phyloP scores from a whole-genome alignment of 345 rosid genomes.

The Barbarea vulgaris region DNA sequence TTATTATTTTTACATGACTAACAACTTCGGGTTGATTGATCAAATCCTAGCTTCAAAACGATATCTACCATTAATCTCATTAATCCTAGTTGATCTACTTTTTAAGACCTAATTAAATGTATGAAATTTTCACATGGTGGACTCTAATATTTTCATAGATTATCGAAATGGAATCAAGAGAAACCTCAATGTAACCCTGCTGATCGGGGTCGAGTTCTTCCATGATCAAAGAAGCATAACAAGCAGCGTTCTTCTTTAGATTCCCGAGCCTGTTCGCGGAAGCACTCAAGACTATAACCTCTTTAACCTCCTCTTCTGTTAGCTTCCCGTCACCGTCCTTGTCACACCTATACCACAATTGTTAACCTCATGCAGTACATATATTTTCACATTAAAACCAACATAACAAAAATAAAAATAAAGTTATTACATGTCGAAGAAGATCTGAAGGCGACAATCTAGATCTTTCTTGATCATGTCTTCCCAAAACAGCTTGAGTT shows the following conservation, averaged over 20 bases:
- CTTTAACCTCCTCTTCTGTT: slow-evolving; percentile 82
- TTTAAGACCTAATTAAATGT: neutral
- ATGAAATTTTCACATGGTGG: neutral
- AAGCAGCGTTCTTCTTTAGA: slow-evolving; percentile 64
- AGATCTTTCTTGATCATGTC: slow-evolving; percentile 77
- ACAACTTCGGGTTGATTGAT: neutral
- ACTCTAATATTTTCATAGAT: neutral
- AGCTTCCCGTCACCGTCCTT: slow-evolving; percentile 91
- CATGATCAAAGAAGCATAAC: slow-evolving; percentile 90
- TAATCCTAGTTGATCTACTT: neutral
- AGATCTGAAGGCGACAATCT: slow-evolving; percentile 81
- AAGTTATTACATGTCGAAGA: slow-evolving; percentile 80
- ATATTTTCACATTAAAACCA: neutral
- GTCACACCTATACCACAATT: slow-evolving; percentile 65
- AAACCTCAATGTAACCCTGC: slow-evolving; percentile 83
- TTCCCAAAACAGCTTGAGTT: slow-evolving; percentile 75
- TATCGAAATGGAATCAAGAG: neutral
- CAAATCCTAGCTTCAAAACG: neutral
- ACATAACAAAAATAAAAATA: neutral
- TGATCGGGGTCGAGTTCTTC: slow-evolving; percentile 97
- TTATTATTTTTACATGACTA: no score
- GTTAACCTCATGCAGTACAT: neutral
- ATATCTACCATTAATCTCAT: neutral
- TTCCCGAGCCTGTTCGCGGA: slow-evolving; percentile 78
- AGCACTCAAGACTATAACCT: slow-evolving; percentile 89